Base-by-base conservation (phyloP, 1,284 basidiomycete species). In the Rhodotorula sp. region DNA sequence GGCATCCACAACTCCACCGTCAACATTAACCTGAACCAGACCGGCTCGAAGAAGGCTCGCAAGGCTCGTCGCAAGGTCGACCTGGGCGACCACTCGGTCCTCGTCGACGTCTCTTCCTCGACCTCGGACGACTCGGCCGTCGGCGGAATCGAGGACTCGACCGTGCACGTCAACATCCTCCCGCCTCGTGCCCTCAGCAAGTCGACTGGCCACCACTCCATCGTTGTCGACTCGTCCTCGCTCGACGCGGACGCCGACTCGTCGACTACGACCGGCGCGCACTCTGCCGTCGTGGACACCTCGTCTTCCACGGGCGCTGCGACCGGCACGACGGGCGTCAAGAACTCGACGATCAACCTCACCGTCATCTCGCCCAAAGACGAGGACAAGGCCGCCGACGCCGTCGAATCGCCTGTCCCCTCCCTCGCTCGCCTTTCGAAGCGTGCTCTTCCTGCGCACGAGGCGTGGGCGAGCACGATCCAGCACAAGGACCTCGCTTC, bases 101-200 rank as follows among this genome's bases (percentile, higher is more conserved):
- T 74, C 68, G 65, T 74, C 59, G 69, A 74, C 60, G 57, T 71
- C 16, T 71, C 72, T 10, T 57, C 66, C 21, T 57, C 69, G 2
- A 62, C 64, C 17, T 60, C 61, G 27, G 27, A 25, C n/a, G 19
- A 49, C 49, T n/a, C 46, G 16, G 7, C 52, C 1, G 52, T 16
- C 10, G 54, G 42, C 45, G 70, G 70, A 9, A 69, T 74, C 65
- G 70, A 74, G 34, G 70, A 72, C 63, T 72, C 70, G 54, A 72
- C 70, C n/a, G 70, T 74, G 34, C 73, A 74, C 68, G 73, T 71
- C 67, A 74, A 74, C 67, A 74, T 74, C 53, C 71, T 74, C 34
- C 71, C 71, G 41, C n/a, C 61, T 19, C 73, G 73, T 48, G 67
- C 67, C 0, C 54, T 72, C n/a, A 42, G 21, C 25, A 74, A 74